A percentile compares a stretch with the other conserved stretches of the same genome.
phyloP scores from a whole-genome alignment of 2,329 filamentous ascomycete genomes.

The Pestalotiopsis sp. region DNA sequence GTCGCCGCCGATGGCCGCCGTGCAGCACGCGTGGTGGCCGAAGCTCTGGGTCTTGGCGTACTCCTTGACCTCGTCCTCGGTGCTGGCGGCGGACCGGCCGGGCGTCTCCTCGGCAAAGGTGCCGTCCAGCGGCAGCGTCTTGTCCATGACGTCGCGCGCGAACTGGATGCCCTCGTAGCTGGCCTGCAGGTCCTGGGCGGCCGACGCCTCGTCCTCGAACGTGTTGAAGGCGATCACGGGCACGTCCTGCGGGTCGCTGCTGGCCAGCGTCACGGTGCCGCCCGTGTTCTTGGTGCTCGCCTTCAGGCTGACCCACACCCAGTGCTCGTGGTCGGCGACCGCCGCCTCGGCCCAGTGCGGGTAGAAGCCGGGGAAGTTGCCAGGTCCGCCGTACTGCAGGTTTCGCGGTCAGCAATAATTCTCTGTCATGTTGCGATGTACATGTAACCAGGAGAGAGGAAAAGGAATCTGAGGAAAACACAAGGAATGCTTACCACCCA shows the following conservation, averaged over 20 bases:
- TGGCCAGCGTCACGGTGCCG: constrained; percentile 8
- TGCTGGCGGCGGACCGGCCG: not conserved
- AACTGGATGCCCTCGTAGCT: constrained; percentile 9
- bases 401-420: not conserved
- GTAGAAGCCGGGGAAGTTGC: constrained; percentile 9
- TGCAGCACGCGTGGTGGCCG: constrained; percentile 16
- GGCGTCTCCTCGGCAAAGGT: constrained; percentile 20
- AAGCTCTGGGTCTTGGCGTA: constrained; percentile 14
- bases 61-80: constrained; percentile 11
- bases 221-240: constrained; percentile 10
- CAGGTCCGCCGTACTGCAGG: constrained; percentile 2
- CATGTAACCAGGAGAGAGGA: no score
- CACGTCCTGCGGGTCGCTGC: constrained; percentile 1
- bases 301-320: constrained; percentile 9
- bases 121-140: constrained; percentile 22
- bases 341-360: constrained; percentile 7
- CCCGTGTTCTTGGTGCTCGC: constrained; percentile 8
- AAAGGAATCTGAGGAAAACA: no score
- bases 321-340: constrained; percentile 5
- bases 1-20: constrained; percentile 14
- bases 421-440: not conserved
- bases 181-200: constrained; percentile 6
- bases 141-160: constrained; percentile 17
- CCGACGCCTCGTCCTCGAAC: constrained; percentile 3
- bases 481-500: not conserved